Evolutionary conservation across 306 rosid genomes (phyloP), one percentile per base, ranked within the genome.

Genomic region (Abrus pulchellus): DNA sequence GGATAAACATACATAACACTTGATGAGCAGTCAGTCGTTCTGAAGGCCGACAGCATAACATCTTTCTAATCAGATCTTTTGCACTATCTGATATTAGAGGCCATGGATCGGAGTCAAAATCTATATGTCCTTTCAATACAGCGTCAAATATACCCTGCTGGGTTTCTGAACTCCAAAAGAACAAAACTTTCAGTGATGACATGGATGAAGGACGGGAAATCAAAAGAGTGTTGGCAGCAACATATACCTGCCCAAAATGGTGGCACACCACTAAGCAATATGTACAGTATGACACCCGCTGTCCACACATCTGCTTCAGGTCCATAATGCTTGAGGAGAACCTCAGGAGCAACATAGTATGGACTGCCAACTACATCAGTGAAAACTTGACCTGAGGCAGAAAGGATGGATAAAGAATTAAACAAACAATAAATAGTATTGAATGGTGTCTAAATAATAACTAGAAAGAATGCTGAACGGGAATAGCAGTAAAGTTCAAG

Each of bases 301-400:
- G 98, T 94, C 98, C 98, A 94, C 12, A 94, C 98, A 80, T 94
- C 98, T 34, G 96, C 97, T 84, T 94, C 97, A 27, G 92, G 97
- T 12, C 98, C 98, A 87, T 94, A 94, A 82, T 90, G 90, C 90
- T 94, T 94, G 62, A 92, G 97, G 68, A 94, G 98, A 85, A 94
- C 98, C 89, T 94, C 98, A 12, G 98, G 98, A 85, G 98, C 98
- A 72, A 94, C 98, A 83, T 94, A 94, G 83, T 94, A 94, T 2
- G 98, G 98, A 80, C 98, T 94, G 83, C 98, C 98, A 72, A 94
- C 98, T 70, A 94, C 98, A 70, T 94, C 98, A 33, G 98, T 88
- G 92, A 94, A 94, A 77, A 92, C 79, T 87, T 94, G 97, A 77
- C 90, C 98, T 94, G 91, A 72, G 67, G 68, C 57, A 83, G 62